Conservation (phyloP, 768 basidiomycete genomes). For the Amanita phalloides region DNA sequence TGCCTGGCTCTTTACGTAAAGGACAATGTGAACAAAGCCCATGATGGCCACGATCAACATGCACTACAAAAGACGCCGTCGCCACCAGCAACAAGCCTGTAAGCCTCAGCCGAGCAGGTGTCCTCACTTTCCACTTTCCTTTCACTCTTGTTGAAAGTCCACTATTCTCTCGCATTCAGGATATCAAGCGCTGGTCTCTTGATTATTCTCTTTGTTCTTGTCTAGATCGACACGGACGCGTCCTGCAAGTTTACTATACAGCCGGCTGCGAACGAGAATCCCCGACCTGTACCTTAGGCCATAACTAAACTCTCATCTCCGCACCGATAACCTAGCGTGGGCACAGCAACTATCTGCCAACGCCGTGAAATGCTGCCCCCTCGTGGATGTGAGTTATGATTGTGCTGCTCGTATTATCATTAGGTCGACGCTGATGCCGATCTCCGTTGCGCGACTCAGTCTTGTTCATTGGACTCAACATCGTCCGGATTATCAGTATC, state of each 20-base stretch:
- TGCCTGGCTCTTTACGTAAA: no score
- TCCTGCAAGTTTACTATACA: no score
- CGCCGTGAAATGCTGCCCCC: conserved; percentile 21
- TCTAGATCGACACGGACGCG: neutral
- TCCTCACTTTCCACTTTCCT: neutral
- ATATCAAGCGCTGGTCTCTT: conserved; percentile 6
- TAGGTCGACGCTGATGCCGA: neutral
- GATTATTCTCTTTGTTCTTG: neutral
- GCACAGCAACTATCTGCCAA: neutral
- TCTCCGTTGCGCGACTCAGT: conserved; percentile 19
- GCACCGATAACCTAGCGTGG: neutral
- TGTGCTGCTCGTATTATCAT: neutral
- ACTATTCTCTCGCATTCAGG: neutral
- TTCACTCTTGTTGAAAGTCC: neutral
- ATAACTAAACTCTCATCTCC: neutral
- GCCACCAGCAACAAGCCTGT: neutral
- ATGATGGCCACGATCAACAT: neutral
- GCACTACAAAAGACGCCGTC: conserved; percentile 1
- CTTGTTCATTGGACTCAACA: conserved; percentile 71
- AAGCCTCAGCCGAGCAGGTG: neutral
- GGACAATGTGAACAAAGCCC: no score
- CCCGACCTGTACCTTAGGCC: neutral
- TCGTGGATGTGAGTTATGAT: conserved; percentile 23
- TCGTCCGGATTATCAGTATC: conserved; percentile 68
- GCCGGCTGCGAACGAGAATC: neutral